Evolutionary conservation across 371 early-diverging fungal genomes (phyloP), one percentile per base, ranked within the genome.

Genomic region (Amoeboaphelidium protococcarum): DNA sequence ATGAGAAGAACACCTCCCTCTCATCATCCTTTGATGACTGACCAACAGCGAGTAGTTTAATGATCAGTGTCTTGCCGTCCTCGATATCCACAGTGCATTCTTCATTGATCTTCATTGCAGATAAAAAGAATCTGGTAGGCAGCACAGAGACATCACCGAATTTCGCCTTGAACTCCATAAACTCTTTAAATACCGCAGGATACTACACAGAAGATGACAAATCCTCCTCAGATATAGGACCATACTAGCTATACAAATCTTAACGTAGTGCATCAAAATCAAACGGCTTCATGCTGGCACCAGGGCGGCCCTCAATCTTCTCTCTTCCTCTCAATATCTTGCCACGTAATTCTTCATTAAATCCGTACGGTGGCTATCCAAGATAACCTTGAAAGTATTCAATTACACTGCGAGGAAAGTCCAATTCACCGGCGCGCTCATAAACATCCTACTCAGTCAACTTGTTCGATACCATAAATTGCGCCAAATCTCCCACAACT

Each of bases 401-500:
- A 13, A 91, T 73, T 6, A 91, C 86, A 13, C 82, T 82, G 21
- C 74, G 74, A 23, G 92, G 92, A 76, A 91, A 88, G 26, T 80
- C 79, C 23, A 89, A 62, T 12, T 66, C 68, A 0, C 68, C 57
- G 1, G 86, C 85, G 40, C 70, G 68, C 46, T 76, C 76, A 46
- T 66, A 51, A 2, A 91, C 80, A 26, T 82, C 83, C 47, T 78
- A 56, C 31, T 67, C 75, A 1, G 56, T 60, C 42, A 88, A 58
- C 26, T 72, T 68, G 67, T 86, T 83, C 43, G 86, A 74, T 4
- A 89, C 92, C 82, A 91, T 80, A 56, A 91, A 87, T 61, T 91
- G 92, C 42, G 92, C 90, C 37, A 91, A 64, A 63, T 91, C 92
- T 44, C 92, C 92, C 10, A 91, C 89, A 19, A 91, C 92, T 66